Evolutionary conservation across 805 yeast genomes (phyloP).

Genomic region (Saturnispora mendoncae): DNA sequence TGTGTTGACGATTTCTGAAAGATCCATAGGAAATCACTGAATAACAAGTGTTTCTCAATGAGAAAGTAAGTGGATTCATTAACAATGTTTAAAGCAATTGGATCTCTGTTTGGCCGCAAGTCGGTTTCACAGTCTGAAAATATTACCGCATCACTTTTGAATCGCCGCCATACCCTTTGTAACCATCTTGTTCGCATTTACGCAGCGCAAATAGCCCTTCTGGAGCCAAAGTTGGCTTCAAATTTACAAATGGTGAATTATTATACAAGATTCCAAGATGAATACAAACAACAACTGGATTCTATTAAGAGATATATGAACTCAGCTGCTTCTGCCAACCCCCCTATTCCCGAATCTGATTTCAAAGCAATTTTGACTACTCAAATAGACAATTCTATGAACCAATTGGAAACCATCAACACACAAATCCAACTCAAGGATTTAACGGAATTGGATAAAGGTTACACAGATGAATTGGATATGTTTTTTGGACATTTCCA

Average conservation of each 20-base stretch:
- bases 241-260: slow-evolving; percentile 6
- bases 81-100: slow-evolving; percentile 11
- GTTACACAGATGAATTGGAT: slow-evolving; percentile 19
- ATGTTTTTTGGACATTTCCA: slow-evolving; percentile 21
- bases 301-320: slow-evolving; percentile 2
- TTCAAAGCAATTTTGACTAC: slow-evolving; percentile 8
- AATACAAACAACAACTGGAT: slow-evolving; percentile 5
- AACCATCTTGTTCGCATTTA: slow-evolving; percentile 9
- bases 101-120: slow-evolving; percentile 7
- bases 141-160: slow-evolving; percentile 12
- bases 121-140: slow-evolving; percentile 2
- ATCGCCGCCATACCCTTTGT: slow-evolving; percentile 10
- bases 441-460: slow-evolving; percentile 15
- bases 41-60: too few species aligned
- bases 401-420: slow-evolving; percentile 13
- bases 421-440: slow-evolving; percentile 12
- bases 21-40: slow-evolving; percentile 1
- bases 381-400: slow-evolving; percentile 10
- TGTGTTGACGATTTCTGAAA: slow-evolving; percentile 5
- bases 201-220: slow-evolving; percentile 10
- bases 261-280: slow-evolving; percentile 5
- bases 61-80: too few species aligned
- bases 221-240: neutral
- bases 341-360: slow-evolving; percentile 4
- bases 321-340: neutral